Conservation (phyloP, 176 grass and related monocot species). For the Ampelocalamus luodianensis region DNA sequence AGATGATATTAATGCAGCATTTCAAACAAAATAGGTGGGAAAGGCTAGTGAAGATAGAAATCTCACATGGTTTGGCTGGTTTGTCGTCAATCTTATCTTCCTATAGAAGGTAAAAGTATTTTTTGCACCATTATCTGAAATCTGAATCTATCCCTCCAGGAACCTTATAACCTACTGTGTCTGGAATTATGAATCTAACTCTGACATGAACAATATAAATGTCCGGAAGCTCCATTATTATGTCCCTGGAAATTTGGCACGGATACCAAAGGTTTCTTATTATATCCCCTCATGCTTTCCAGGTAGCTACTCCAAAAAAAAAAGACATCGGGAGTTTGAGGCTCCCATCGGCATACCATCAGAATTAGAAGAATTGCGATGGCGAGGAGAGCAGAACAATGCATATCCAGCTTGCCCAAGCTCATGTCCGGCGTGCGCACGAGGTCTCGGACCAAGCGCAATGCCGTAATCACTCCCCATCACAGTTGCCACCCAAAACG, state of each 20-base stretch:
- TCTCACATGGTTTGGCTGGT: slow-evolving; percentile 23
- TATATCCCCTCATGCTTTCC: no score
- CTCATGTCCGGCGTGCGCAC: not conserved
- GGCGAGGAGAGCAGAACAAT: not conserved
- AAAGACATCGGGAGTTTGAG: not conserved
- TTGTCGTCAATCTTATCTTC: not conserved
- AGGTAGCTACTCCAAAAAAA: no score
- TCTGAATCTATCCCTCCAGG: not conserved
- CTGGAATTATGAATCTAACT: slow-evolving; percentile 21
- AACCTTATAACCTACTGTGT: not conserved
- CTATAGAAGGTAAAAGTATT: not conserved
- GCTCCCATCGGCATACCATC: not conserved
- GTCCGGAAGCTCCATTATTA: no score
- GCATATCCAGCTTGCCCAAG: slow-evolving; percentile 2
- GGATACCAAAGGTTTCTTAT: no score
- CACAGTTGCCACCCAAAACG: not conserved
- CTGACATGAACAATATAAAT: not conserved
- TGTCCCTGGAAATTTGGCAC: no score
- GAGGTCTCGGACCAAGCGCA: not conserved
- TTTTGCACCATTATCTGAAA: slow-evolving; percentile 1
- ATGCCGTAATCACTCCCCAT: not conserved
- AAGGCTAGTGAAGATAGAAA: not conserved
- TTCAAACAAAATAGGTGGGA: not conserved
- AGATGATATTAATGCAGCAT: slow-evolving; percentile 16
- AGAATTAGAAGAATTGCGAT: not conserved